Base-by-base conservation (phyloP, 495 filamentous ascomycete genomes). In the Astrothelium macrocarpum region DNA sequence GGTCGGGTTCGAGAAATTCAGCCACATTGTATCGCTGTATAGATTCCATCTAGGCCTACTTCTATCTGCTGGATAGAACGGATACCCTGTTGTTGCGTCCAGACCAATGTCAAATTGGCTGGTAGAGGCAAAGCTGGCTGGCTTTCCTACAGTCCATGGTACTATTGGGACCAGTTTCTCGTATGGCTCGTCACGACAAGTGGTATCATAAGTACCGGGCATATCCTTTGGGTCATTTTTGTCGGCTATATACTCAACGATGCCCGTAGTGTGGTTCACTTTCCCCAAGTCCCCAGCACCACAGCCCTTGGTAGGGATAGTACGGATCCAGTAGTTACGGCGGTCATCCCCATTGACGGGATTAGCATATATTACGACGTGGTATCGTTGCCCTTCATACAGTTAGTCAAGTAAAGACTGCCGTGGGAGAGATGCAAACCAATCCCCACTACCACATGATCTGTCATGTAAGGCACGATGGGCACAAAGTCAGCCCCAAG, bases 401-500 rank as follows among this genome's bases (percentile, higher is more conserved):
- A n/a, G n/a, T n/a, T n/a, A n/a, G n/a, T n/a, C n/a, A n/a, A n/a
- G 26, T 34, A 66, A 46, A 5, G 26, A 45, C 9, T 11, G 32
- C 12, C 45, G 25, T 26, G 7, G 4, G n/a, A n/a, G 26, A n/a
- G 18, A 10, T 26, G 31, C 9, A 32, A 11, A 60, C 59, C 59
- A 11, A 46, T 43, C 10, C 14, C 32, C 28, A 42, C 29, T n/a
- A n/a, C 12, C 62, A 75, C 4, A 59, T 62, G 46, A 26, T 63
- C 34, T 2, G 65, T 70, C 12, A 65, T 62, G 65, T 79, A 79
- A 10, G 75, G 77, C 34, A 68, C 59, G 53, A 80, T 64, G 5
- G 73, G 73, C 0, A 78, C 70, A 59, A 75, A 77, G 59, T 81
- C 73, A 59, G 73, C 72, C 20, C 76, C 72, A 63, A 79, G 75